Base-by-base conservation (phyloP, 495 filamentous ascomycete genomes). In the Hyaloscypha bicolor region DNA sequence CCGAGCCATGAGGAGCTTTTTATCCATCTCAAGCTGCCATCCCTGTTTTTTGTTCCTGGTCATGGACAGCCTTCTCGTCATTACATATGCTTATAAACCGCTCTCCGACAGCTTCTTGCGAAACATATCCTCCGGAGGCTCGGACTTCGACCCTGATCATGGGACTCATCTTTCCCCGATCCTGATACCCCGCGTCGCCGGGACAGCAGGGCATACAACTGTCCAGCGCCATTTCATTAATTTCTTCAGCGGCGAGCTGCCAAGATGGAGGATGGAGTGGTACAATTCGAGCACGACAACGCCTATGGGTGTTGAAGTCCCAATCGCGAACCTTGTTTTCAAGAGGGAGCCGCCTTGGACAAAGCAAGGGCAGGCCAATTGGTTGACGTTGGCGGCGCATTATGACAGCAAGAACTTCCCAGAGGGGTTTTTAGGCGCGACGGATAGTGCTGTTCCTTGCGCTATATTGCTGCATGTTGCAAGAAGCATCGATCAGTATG, bases 301-400 rank as follows among this genome's bases (percentile, higher is more conserved):
- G 0, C 92, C 94, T 0, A 77, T 83, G 0, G 87, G 89, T 0
- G 82, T 82, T 37, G 81, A 91, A 3, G 73, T 96, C 1, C 92
- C 92, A 0, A 97, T 97, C 72, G 79, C 82, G 60, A 97, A 97
- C 73, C 79, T 97, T 53, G 89, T 96, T 60, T 87, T 91, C 25
- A 87, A 85, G 5, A 86, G 92, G 33, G 92, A 96, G 72, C 93
- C 94, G 14, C 94, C 94, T 3, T 91, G 91, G 87, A 79, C 87
- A 5, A 76, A 81, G 19, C 72, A 79, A 1, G 94, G 94, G 0
- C 86, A 93, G 63, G 86, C 90, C 6, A 86, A 86, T 33, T 79
- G 89, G 21, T 75, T 97, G 63, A 91, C 92, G 22, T 81, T 97
- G n/a, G 94, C 92, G n/a, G 94, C 94, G 60, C 94, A 97, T 76